Evolutionary conservation across 176 grass and related monocot species (phyloP), one percentile per base, ranked within the genome.

Genomic region (Eragrostis nindensis): DNA sequence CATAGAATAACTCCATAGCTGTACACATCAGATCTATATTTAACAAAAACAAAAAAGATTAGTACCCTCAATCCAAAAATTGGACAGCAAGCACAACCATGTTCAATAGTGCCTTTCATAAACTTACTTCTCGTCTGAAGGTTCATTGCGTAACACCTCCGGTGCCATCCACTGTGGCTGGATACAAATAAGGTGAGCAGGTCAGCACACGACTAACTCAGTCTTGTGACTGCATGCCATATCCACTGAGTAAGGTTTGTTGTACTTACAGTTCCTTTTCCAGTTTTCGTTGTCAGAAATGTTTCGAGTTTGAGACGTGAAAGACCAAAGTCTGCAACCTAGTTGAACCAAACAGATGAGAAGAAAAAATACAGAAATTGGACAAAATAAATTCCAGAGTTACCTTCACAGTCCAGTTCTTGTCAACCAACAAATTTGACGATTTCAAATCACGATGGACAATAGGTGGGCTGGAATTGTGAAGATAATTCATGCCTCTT

Each of bases 101-200:
- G 4, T 19, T 71, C n/a, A 72, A 66, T 2, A 82, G 39, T 52
- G 46, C 11, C 27, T 13, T 74, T 12, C 1, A 11, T 25, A 1
- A 59, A 75, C 75, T 19, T 91, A 95, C 95, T 98, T 98, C 48
- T 98, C 95, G 30, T 95, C 87, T 73, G 92, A 91, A 80, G 92
- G 95, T 84, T 98, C 95, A 84, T 93, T 95, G 38, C 90, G 86
- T 76, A 98, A 55, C 49, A 90, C 90, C 91, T 98, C 92, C 25
- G 95, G 95, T 74, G 95, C 95, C 95, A 98, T 98, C 95, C 95
- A 98, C 74, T 98, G 95, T 24, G 95, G 95, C 95, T 95, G 81
- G 21, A 86, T 63, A 85, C 45, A 53, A 8, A 75, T 70, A 86
- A 94, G 16, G 22, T 67, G 45, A 24, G 82, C 43, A 74, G 21